Percentiles rank a stretch among this genome's conserved stretches.
These are phyloP conservation scores for Pichia sp. DNA, from an alignment of 1,139 yeast species.

Conservation along the genomic window DNA sequence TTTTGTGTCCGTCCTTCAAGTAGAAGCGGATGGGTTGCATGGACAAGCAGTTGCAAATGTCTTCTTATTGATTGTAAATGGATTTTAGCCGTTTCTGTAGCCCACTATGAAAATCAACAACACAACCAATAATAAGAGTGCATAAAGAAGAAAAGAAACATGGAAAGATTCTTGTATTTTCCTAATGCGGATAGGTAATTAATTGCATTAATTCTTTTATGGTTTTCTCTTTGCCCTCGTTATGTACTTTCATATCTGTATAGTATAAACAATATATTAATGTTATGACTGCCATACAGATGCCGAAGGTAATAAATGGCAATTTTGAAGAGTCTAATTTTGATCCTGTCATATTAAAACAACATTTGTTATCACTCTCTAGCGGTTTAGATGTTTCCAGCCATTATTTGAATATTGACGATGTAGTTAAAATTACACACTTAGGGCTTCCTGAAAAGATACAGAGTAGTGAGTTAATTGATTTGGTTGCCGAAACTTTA, in stretches of 20 bases:
- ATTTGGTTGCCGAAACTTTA: constrained; percentile 38
- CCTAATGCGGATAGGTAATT: background rate
- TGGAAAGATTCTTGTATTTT: background rate
- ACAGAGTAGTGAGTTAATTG: constrained; percentile 32
- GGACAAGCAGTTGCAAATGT: constrained; percentile 89
- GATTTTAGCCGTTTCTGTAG: constrained; percentile 33
- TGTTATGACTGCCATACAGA: constrained; percentile 10
- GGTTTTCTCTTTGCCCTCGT: background rate
- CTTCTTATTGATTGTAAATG: constrained; percentile 51
- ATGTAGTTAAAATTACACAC: constrained; percentile 17
- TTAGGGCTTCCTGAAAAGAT: constrained; percentile 34
- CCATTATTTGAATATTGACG: constrained; percentile 15
- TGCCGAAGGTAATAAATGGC: background rate
- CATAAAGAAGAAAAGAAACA: background rate
- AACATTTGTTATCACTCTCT: constrained; percentile 14
- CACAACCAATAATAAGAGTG: constrained; percentile 4
- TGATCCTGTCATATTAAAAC: constrained; percentile 10
- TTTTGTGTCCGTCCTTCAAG: constrained; percentile 66
- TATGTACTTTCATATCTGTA: background rate
- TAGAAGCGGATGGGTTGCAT: constrained; percentile 58
- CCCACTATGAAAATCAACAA: constrained; percentile 14
- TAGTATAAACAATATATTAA: background rate
- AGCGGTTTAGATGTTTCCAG: constrained; percentile 18
- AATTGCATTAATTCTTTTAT: background rate
- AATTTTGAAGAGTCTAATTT: constrained; percentile 5